Percentiles rank a stretch among this genome's conserved stretches.
Evolutionary conservation across 139 green algal species (phyloP).

Genomic region (Zygnema cylindricum): DNA sequence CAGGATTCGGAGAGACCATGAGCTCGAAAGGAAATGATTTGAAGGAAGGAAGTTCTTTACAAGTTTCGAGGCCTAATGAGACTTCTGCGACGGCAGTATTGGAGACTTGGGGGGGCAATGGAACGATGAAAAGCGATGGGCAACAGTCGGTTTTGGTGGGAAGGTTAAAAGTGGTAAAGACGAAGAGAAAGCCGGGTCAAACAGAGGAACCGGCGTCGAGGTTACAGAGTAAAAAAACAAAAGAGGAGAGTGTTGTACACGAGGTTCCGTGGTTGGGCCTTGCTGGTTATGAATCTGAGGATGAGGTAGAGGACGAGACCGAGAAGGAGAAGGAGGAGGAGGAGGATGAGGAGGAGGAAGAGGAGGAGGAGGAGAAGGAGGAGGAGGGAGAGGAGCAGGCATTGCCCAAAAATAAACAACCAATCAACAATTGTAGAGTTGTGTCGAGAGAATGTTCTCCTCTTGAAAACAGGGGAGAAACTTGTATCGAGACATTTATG

Average conservation of each 20-base stretch:
- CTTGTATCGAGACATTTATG: too few relatives aligned
- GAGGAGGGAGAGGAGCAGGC: not conserved
- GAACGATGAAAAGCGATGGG: not conserved
- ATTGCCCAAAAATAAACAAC: too few relatives aligned
- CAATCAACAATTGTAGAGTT: too few relatives aligned
- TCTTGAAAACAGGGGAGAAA: too few relatives aligned
- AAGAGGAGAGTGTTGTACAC: not conserved
- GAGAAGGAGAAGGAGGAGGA: not conserved
- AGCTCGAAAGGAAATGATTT: too few relatives aligned
- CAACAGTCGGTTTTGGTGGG: not conserved
- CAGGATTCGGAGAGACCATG: constrained; percentile 1
- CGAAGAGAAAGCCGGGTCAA: constrained; percentile 18
- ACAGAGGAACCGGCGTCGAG: constrained; percentile 26
- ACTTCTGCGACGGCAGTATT: not conserved
- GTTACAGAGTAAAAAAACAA: constrained; percentile 2
- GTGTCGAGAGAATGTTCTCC: too few relatives aligned
- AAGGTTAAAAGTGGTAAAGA: constrained; percentile 3
- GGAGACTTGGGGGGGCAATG: not conserved
- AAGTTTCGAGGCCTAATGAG: too few relatives aligned
- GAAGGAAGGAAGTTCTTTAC: too few relatives aligned
- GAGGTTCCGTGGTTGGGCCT: not conserved
- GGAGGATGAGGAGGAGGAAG: not conserved
- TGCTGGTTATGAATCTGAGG: not conserved
- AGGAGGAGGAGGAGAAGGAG: not conserved
- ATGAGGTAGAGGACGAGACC: not conserved